Evolutionary conservation across 2,329 filamentous ascomycete species (phyloP), one percentile per base, ranked within the genome.

Genomic region (Calonectria multiphialidica): DNA sequence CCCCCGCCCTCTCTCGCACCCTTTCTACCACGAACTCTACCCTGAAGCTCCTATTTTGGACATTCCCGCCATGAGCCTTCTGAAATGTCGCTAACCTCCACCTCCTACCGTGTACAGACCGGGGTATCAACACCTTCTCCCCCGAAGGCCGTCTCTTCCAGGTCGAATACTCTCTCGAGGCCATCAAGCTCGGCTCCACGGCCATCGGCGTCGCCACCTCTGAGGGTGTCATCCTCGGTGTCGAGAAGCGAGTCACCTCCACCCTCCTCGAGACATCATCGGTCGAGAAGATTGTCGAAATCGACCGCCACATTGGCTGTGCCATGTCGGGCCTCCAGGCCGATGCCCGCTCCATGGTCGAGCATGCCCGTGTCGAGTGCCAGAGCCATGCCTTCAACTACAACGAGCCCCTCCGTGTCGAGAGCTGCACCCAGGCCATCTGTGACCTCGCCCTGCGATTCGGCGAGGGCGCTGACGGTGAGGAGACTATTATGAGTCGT

Each of bases 111-210:
- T 1, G 15, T 61, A n/a, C 79, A 98, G 96, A 98, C 89, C 95
- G 96, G 87, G 96, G 96, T 82, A 98, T 98, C 92, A 98, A 98
- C 91, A 99, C 97, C 91, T 99, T 99, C 92, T 99, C 97, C 81
- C 97, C 97, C 74, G 97, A 99, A 91, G 97, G 97, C 82, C 97
- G 97, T 87, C 94, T 99, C 86, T 99, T 99, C 91, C 97, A 99
- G 89, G 97, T 99, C 89, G 97, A 99, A 93, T 99, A 99, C 92
- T 98, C 97, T 72, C 94, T 99, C 85, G 97, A 99, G 90, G 97
- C 97, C 86, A 99, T 99, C 92, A 99, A 99, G 90, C 94, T 98
- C 79, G 97, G 97, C 79, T 98, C 95, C 81, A 99, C 97, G 79
- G 97, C 97, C 83, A 99, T 99, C 87, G 97, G 97, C 81, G 96